Evolutionary conservation across 1,139 yeast genomes (phyloP).

Genomic region (Pichia sp.): DNA sequence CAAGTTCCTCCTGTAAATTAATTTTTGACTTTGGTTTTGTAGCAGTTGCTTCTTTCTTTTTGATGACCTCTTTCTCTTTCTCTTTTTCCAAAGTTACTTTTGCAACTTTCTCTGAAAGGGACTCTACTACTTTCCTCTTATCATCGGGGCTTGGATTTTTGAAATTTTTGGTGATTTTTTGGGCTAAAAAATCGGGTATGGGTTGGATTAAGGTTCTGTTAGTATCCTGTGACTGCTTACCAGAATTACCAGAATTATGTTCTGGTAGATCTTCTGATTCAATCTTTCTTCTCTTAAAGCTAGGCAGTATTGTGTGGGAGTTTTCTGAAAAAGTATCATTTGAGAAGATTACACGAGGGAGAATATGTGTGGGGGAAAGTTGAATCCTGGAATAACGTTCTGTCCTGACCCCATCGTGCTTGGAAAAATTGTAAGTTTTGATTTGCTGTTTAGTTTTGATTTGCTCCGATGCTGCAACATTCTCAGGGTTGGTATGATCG

Average conservation of each 20-base stretch:
- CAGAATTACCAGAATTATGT: not conserved
- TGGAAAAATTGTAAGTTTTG: no score
- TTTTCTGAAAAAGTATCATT: not conserved
- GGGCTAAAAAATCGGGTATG: conserved; percentile 32
- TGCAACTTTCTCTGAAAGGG: conserved; percentile 27
- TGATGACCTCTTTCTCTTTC: conserved; percentile 14
- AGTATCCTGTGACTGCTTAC: conserved; percentile 39
- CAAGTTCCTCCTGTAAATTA: conserved; percentile 40
- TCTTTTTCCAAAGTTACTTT: conserved; percentile 20
- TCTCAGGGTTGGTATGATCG: not conserved
- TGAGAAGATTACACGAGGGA: conserved; percentile 31
- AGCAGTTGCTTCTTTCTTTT: conserved; percentile 28
- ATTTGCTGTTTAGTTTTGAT: not conserved
- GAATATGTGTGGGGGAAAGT: conserved; percentile 33
- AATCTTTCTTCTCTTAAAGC: conserved; percentile 15
- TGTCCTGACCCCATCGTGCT: not conserved
- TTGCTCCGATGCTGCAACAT: not conserved
- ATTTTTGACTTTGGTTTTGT: conserved; percentile 43
- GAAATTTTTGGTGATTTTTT: conserved; percentile 54
- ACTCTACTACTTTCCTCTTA: conserved; percentile 44
- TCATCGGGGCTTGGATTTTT: conserved; percentile 82
- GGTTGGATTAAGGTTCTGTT: conserved; percentile 25
- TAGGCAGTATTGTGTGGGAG: not conserved
- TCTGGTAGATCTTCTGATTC: not conserved
- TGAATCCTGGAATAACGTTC: not conserved